A percentile compares a stretch with the other conserved stretches of the same genome.
Evolutionary conservation across 176 grass and related monocot species (phyloP).

Genomic region (Oryza meyeriana): DNA sequence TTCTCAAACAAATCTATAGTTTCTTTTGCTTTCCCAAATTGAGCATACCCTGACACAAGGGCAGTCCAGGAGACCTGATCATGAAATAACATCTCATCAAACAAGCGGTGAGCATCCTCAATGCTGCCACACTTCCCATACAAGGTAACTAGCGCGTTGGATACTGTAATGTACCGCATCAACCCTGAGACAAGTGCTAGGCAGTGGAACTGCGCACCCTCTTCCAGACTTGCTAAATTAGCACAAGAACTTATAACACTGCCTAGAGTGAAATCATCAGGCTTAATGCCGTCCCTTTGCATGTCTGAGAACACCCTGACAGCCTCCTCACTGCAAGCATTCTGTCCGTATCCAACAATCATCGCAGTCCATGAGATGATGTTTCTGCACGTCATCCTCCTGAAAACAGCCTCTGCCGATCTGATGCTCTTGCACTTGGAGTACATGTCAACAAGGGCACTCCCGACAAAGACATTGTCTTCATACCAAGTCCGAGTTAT

Average conservation of each 20-base stretch:
- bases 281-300: conserved; percentile 45
- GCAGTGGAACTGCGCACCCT: conserved; percentile 67
- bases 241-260: conserved; percentile 68
- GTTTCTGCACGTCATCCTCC: conserved; percentile 45
- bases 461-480: conserved; percentile 49
- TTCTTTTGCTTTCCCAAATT: conserved; percentile 73
- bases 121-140: conserved; percentile 74
- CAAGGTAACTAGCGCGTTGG: conserved; percentile 67
- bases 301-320: conserved; percentile 47
- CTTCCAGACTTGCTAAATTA: conserved; percentile 66
- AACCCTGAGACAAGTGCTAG: conserved; percentile 52
- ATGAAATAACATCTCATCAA: conserved; percentile 40
- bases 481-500: conserved; percentile 55
- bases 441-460: conserved; percentile 69
- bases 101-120: conserved; percentile 47
- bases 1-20: conserved; percentile 65
- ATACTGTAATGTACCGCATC: conserved; percentile 53
- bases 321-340: conserved; percentile 57
- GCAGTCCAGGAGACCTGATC: conserved; percentile 73
- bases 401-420: conserved; percentile 48
- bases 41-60: conserved; percentile 60
- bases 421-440: conserved; percentile 57
- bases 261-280: conserved; percentile 66
- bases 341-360: conserved; percentile 70
- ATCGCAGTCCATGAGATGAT: conserved; percentile 66